Conservation (phyloP, 2,329 filamentous ascomycete genomes). For the Phialemoniopsis sp. region DNA sequence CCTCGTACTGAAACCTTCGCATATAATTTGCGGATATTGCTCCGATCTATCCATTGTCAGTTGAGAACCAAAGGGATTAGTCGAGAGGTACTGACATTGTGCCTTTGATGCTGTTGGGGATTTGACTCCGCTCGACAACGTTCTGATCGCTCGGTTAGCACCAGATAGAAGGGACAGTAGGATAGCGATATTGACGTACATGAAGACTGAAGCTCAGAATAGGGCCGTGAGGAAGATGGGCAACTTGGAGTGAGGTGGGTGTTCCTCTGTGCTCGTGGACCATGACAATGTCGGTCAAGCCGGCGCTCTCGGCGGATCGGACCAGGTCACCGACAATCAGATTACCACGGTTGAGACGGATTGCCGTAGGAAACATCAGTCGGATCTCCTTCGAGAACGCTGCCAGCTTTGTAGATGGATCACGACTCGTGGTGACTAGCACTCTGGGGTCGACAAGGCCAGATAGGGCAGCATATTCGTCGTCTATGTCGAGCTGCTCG, state of each 20-base stretch:
- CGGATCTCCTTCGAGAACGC: conserved; percentile 83
- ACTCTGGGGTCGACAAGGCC: conserved; percentile 77
- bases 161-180: no score
- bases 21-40: conserved; percentile 90
- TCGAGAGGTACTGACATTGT: conserved; percentile 13
- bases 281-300: conserved; percentile 79
- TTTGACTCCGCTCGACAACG: conserved; percentile 39
- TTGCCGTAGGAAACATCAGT: conserved; percentile 76
- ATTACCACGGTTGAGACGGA: conserved; percentile 88
- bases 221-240: conserved; percentile 83
- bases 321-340: conserved; percentile 84
- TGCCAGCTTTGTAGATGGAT: conserved; percentile 78
- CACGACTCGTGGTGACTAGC: conserved; percentile 85
- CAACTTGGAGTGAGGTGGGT: conserved; percentile 75
- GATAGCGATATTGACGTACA: no score
- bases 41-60: conserved; percentile 81
- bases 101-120: conserved; percentile 80
- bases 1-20: conserved; percentile 83
- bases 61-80: neutral
- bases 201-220: conserved; percentile 77
- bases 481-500: conserved; percentile 72
- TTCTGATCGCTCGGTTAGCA: conserved; percentile 26
- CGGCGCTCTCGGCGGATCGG: conserved; percentile 72
- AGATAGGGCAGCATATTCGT: conserved; percentile 88
- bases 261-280: conserved; percentile 91